Base-by-base conservation (phyloP, 2,329 filamentous ascomycete genomes). In the Fusarium sp. region DNA sequence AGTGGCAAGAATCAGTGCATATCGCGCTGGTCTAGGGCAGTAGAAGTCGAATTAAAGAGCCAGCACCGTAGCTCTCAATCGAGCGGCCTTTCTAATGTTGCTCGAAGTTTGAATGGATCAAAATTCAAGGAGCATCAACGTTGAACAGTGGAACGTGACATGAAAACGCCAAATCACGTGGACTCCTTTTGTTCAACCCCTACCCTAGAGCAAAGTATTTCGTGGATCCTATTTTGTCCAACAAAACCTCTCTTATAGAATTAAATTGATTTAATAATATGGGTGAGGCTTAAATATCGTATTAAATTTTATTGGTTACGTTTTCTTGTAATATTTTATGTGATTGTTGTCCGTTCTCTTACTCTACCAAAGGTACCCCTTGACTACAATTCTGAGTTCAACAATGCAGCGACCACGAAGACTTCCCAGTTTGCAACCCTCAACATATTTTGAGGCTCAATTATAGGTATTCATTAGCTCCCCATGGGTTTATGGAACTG, bases 161-260 rank as follows among this genome's bases (percentile, higher is more conserved):
- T 68, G 42, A 55, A 54, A 74, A 75, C 73, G 71, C 73, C 73
- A 67, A 42, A 56, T 75, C 73, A 75, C 73, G 73, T 75, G 73
- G n/a, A 2, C 4, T 2, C 8, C 34, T n/a, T 29, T 53, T 53
- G 18, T 31, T 42, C 25, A n/a, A 29, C 10, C 4, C 14, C 29
- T 55, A 38, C 42, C 42, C 42, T 46, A 46, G 42, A 46, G 23
- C 9, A 29, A 10, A 1, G 27, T 10, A 11, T 16, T 5, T 11
- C 42, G 14, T 9, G 9, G 20, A 44, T 44, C 20, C 0, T n/a
- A 25, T 44, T n/a, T 25, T 25, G 7, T 10, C 20, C 3, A 23
- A 4, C 8, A 25, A 44, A 1, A 0, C 23, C 16, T 20, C 40
- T 25, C 9, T 44, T 6, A 4, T 7, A 8, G 6, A 25, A 9